phyloP scores from a whole-genome alignment of 78 protist genomes.

The Bodo saltans region DNA sequence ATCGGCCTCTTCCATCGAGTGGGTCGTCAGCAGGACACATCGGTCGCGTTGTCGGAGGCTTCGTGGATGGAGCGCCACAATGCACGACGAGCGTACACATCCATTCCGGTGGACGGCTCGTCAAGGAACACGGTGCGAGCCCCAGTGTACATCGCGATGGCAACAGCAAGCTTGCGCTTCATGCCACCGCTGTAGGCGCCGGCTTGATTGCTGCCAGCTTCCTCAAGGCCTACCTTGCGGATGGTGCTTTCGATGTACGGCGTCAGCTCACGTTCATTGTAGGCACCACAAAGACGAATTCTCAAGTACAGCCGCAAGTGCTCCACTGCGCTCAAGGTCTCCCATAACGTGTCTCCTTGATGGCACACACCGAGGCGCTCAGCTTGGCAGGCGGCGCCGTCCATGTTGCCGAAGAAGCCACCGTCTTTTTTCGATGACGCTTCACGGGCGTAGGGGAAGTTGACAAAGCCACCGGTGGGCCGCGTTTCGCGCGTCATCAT shows the following conservation, averaged over 20 bases:
- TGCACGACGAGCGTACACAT: no score
- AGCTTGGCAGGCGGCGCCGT: no score
- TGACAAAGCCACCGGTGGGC: slow-evolving; percentile 68
- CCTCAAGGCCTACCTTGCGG: no score
- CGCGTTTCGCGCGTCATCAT: slow-evolving; percentile 68
- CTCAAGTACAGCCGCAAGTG: not conserved
- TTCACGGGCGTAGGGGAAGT: slow-evolving; percentile 21
- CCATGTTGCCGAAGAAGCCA: no score
- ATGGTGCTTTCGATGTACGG: no score
- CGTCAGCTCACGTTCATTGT: no score
- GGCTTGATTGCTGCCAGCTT: no score
- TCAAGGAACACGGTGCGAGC: slow-evolving; percentile 58
- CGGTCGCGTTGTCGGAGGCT: no score
- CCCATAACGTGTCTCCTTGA: slow-evolving; percentile 41
- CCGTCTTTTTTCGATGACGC: no score
- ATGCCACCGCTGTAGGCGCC: slow-evolving; percentile 91
- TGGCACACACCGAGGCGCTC: no score
- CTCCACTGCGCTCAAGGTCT: slow-evolving; percentile 27
- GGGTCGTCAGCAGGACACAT: slow-evolving; percentile 75
- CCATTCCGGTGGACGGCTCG: slow-evolving; percentile 63
- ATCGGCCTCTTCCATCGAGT: slow-evolving; percentile 71
- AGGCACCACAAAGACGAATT: not conserved
- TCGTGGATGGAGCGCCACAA: no score
- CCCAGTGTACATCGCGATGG: slow-evolving; percentile 63
- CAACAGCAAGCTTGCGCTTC: slow-evolving; percentile 71